Conservation (phyloP, 805 yeast species). For the Wickerhamomyces xylosicus region DNA sequence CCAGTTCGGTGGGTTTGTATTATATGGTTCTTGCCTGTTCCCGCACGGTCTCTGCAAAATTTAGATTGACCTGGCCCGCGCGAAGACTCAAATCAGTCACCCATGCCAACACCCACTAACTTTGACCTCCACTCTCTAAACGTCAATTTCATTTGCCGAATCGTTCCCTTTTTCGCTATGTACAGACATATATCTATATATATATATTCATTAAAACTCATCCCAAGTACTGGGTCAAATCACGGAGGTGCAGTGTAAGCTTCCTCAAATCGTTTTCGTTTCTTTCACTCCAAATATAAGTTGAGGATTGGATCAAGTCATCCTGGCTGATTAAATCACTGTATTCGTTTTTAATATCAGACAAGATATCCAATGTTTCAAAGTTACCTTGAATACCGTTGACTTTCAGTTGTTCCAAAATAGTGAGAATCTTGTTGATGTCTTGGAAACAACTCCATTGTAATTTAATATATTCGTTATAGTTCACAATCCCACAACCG, state of each 20-base stretch:
- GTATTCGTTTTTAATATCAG: background rate
- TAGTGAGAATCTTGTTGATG: conserved; percentile 19
- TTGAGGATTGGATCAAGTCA: background rate
- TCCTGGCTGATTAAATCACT: background rate
- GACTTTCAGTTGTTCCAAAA: conserved; percentile 25
- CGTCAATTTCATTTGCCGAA: too few species aligned
- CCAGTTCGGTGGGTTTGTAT: too few species aligned
- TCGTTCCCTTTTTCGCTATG: too few species aligned
- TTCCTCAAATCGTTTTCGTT: background rate
- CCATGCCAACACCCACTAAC: too few species aligned
- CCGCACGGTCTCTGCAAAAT: too few species aligned
- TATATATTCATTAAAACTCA: too few species aligned
- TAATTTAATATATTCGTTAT: conserved; percentile 22
- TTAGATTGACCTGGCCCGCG: too few species aligned
- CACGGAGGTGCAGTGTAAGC: background rate
- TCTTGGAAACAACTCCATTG: conserved; percentile 26
- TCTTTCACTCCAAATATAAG: background rate
- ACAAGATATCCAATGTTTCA: conserved; percentile 13
- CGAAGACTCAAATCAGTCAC: too few species aligned
- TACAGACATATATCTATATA: too few species aligned
- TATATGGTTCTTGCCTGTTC: too few species aligned
- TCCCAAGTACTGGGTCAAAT: background rate
- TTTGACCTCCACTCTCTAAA: too few species aligned
- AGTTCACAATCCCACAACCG: conserved; percentile 26
- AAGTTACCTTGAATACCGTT: conserved; percentile 25